A percentile compares a stretch with the other conserved stretches of the same genome.
phyloP scores from a whole-genome alignment of 2,329 filamentous ascomycete genomes.

The Aspergillus proliferans region DNA sequence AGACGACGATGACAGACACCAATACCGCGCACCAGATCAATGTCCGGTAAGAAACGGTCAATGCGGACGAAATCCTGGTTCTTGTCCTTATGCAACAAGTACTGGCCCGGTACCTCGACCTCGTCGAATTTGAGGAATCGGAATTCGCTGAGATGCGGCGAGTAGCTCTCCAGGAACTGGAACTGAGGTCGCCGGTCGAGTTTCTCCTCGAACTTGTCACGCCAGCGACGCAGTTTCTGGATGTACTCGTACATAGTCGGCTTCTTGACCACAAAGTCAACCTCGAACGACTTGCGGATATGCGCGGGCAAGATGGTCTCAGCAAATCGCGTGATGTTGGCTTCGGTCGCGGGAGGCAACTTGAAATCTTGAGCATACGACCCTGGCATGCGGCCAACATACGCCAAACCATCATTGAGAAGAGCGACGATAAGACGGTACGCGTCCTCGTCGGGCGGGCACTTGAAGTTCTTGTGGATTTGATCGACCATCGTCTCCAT shows the following conservation, averaged over 20 bases:
- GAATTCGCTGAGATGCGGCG: conserved; percentile 90
- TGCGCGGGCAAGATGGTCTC: conserved; percentile 92
- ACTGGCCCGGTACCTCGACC: conserved; percentile 95
- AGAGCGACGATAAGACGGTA: conserved; percentile 96
- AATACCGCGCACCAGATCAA: conserved; percentile 85
- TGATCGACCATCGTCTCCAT: conserved; percentile 99
- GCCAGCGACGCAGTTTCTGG: conserved; percentile 89
- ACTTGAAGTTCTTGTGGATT: conserved; percentile 98
- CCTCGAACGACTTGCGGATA: conserved; percentile 92
- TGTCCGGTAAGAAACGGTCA: conserved; percentile 89
- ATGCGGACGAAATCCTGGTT: conserved; percentile 98
- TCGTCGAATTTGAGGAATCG: conserved; percentile 97
- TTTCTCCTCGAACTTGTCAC: conserved; percentile 96
- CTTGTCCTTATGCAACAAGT: conserved; percentile 95
- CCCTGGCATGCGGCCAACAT: conserved; percentile 78
- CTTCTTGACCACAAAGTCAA: conserved; percentile 92
- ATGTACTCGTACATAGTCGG: conserved; percentile 99
- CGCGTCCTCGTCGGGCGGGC: conserved; percentile 94
- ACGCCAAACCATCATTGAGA: conserved; percentile 88
- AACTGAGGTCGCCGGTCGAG: conserved; percentile 73
- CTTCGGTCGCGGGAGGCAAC: conserved; percentile 81
- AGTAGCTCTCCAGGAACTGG: conserved; percentile 75
- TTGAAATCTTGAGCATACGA: conserved; percentile 89
- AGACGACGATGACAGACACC: conserved; percentile 86
- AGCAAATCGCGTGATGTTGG: conserved; percentile 92